Percentiles rank a stretch among this genome's conserved stretches.
Evolutionary conservation across 2,329 filamentous ascomycete species (phyloP).

Genomic region (Monosporascus ibericus): DNA sequence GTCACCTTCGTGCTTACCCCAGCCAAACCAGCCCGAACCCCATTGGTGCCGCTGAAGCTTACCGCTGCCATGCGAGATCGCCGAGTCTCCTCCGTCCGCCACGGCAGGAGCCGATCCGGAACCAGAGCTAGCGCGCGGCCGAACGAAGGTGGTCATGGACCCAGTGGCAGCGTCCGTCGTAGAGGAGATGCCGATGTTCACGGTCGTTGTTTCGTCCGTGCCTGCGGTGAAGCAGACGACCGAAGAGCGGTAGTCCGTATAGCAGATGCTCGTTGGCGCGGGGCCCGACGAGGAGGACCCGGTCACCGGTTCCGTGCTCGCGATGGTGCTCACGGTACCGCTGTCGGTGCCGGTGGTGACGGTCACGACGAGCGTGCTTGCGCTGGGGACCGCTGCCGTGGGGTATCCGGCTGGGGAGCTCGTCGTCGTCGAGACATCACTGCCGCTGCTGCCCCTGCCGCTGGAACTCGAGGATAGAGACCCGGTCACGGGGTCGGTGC

Average conservation of each 20-base stretch:
- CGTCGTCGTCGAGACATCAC: conserved; percentile 1
- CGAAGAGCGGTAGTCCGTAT: neutral
- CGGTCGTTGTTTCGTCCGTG: neutral
- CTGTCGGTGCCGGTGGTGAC: conserved; percentile 4
- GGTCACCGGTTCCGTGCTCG: conserved; percentile 9
- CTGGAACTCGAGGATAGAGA: neutral
- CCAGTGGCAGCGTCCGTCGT: neutral
- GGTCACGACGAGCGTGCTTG: conserved; percentile 4
- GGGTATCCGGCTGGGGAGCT: conserved; percentile 1
- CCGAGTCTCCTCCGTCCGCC: neutral
- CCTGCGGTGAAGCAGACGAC: neutral
- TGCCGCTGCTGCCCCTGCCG: neutral
- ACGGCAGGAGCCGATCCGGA: neutral
- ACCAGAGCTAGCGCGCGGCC: neutral
- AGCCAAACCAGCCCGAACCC: neutral
- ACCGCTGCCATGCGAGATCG: neutral
- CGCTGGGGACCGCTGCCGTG: conserved; percentile 1
- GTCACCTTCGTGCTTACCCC: neutral
- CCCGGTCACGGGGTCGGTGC: conserved; percentile 6
- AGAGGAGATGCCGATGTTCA: too few relatives aligned
- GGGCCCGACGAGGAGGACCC: neutral
- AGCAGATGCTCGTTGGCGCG: neutral
- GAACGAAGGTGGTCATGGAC: neutral
- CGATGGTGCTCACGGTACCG: neutral
- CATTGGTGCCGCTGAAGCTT: neutral